Percentiles rank a stretch among this genome's conserved stretches.
These are phyloP conservation scores for Thelephora terrestris DNA, from an alignment of 1,284 basidiomycete genomes.

Conservation along the genomic window DNA sequence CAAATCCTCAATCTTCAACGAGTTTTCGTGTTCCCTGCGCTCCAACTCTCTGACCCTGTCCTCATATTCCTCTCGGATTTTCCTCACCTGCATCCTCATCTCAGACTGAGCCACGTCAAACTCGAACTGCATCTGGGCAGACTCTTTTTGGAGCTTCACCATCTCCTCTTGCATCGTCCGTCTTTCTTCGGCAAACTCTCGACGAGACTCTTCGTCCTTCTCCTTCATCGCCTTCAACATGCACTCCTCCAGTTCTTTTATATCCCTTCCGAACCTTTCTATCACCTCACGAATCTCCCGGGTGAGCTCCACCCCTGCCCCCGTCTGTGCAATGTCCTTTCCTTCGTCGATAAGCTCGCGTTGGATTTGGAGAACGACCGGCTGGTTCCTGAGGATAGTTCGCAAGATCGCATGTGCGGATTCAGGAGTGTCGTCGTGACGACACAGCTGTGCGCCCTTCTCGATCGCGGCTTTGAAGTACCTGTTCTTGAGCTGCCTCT, in stretches of 20 bases:
- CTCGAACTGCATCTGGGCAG: too few relatives aligned
- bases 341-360: conserved; percentile 13
- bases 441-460: conserved; percentile 6
- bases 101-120: too few relatives aligned
- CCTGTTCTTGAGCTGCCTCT: conserved; percentile 4
- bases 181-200: too few relatives aligned
- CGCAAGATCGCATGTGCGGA: conserved; percentile 6
- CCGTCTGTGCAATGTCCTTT: conserved; percentile 10
- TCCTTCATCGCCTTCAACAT: too few relatives aligned
- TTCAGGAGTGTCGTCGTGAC: conserved; percentile 3
- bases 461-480: conserved; percentile 8
- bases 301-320: conserved; percentile 8
- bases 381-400: conserved; percentile 2
- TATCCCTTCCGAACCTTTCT: conserved; percentile 3
- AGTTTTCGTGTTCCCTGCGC: too few relatives aligned
- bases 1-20: too few relatives aligned
- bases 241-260: conserved; percentile 9
- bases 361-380: conserved; percentile 10
- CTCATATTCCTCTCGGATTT: background rate
- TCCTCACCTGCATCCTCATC: conserved; percentile 4
- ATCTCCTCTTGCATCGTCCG: too few relatives aligned
- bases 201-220: too few relatives aligned
- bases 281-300: conserved; percentile 15
- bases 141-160: too few relatives aligned
- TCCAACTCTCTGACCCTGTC: too few relatives aligned